Evolutionary conservation across 352 stramenopile species (phyloP), one percentile per base, ranked within the genome.

Genomic region (Pythium aquatile): DNA sequence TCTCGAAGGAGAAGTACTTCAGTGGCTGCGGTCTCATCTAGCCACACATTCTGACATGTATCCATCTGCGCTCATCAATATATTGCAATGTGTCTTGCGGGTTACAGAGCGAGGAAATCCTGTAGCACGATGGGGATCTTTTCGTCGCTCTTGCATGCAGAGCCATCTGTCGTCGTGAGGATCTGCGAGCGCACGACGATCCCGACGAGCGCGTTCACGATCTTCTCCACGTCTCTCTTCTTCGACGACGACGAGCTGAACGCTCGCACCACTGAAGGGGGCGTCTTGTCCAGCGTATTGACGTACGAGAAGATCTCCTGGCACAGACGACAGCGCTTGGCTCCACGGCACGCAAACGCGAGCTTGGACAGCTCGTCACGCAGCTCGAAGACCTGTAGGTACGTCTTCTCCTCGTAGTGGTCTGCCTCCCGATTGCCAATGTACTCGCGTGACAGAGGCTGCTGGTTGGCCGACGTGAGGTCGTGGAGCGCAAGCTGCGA

Each of bases 271-370:
- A 66, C 54, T 17, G 53, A 39, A 30, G 61, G 61, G 30, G 61
- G 61, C 16, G 61, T 66, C 52, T 61, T 66, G 51, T 61, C 53
- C 5, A 61, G 30, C 2, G 33, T 32, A 1, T 46, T 53, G 20
- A 66, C 47, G 39, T 55, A 66, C 53, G 59, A 42, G 33, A 66
- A 66, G n/a, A 66, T 32, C 11, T 30, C 49, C 53, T 66, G 61
- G 26, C 61, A 66, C 37, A 66, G 32, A 9, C 61, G 61, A 52
- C 61, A 66, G 14, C 61, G 61, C 52, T 61, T 66, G 28, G 42
- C 39, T 30, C 61, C 59, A 17, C 17, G 52, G 53, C 61, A 66
- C 20, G 48, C 51, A n/a, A 66, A 57, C 52, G 61, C 51, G 3
- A 40, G 32, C 40, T 33, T 61, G 8, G 33, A 29, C 6, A 66